Percentiles rank a stretch among this genome's conserved stretches.
phyloP scores from a whole-genome alignment of 2,329 filamentous ascomycete species.

The Fusarium equiseti region DNA sequence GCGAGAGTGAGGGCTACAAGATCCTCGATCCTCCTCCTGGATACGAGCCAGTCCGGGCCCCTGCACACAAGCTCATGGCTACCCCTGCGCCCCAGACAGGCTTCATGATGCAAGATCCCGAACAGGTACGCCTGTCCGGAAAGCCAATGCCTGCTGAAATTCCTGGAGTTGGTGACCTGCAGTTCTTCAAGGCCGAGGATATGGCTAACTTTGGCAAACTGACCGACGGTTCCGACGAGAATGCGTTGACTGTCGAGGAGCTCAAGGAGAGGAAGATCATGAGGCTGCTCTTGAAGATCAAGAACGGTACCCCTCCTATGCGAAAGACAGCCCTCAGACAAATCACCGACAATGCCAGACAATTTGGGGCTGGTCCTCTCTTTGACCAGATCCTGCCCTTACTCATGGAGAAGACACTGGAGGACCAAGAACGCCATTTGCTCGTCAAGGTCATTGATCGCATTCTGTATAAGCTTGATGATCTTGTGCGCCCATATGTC shows the following conservation, averaged over 20 bases:
- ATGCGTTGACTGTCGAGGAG: conserved; percentile 90
- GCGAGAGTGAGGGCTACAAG: conserved; percentile 91
- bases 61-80: conserved; percentile 79
- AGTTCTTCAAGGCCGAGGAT: conserved; percentile 98
- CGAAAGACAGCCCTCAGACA: conserved; percentile 97
- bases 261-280: conserved; percentile 99
- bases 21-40: conserved; percentile 90
- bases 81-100: conserved; percentile 82
- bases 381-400: conserved; percentile 98
- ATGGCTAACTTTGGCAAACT: conserved; percentile 99
- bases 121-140: conserved; percentile 82
- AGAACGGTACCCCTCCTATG: conserved; percentile 99
- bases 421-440: conserved; percentile 97
- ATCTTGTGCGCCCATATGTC: conserved; percentile 93
- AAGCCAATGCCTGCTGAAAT: conserved; percentile 96
- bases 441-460: conserved; percentile 99
- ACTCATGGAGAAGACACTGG: conserved; percentile 97
- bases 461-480: conserved; percentile 97
- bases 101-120: conserved; percentile 98
- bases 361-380: conserved; percentile 91
- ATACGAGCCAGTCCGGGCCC: conserved; percentile 85
- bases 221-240: conserved; percentile 93
- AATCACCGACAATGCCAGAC: conserved; percentile 95
- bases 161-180: conserved; percentile 92
- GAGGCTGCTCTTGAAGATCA: conserved; percentile 95